Base-by-base conservation (phyloP, 2,329 filamentous ascomycete genomes). In the Penicillium italicum region DNA sequence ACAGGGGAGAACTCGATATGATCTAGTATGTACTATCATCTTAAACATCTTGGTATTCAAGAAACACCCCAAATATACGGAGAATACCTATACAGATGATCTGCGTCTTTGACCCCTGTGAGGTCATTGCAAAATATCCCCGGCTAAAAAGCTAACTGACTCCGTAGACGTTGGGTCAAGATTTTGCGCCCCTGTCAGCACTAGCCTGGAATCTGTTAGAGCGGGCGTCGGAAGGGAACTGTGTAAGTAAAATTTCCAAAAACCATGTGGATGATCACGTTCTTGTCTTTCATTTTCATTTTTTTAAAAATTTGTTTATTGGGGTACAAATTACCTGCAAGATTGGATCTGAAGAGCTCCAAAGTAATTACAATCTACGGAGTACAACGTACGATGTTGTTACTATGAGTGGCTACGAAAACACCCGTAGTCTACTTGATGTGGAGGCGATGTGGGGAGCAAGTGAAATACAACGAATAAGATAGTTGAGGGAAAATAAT, bases 401-500 rank as follows among this genome's bases (percentile, higher is more conserved):
- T n/a, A 12, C 20, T 16, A 31, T 16, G 28, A 31, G n/a, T 10
- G 28, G n/a, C 18, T 45, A 34, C 22, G 37, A 22, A 37, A 30
- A 48, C 20, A 22, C 9, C 42, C 30, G 16, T 43, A 18, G 31
- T 31, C 50, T 53, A 53, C 44, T 24, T 20, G 38, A 51, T 37
- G 36, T 20, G 22, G 61, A 53, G 44, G 40, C 16, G n/a, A 50
- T 20, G 12, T 22, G 42, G 47, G 45, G 52, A 45, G 41, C 38
- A 40, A 42, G 28, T 42, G 46, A 54, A 48, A 54, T 45, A 34
- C 18, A 53, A 36, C 36, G 52, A 51, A 55, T 55, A 18, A 51
- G 26, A 45, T 55, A 55, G 20, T 51, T 9, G 40, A 45, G 28
- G 28, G 28, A 41, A 51, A n/a, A 43, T 46, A 56, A 48, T 47